phyloP scores from a whole-genome alignment of 1,284 basidiomycete genomes.

The Lignosus rhinocerotis region DNA sequence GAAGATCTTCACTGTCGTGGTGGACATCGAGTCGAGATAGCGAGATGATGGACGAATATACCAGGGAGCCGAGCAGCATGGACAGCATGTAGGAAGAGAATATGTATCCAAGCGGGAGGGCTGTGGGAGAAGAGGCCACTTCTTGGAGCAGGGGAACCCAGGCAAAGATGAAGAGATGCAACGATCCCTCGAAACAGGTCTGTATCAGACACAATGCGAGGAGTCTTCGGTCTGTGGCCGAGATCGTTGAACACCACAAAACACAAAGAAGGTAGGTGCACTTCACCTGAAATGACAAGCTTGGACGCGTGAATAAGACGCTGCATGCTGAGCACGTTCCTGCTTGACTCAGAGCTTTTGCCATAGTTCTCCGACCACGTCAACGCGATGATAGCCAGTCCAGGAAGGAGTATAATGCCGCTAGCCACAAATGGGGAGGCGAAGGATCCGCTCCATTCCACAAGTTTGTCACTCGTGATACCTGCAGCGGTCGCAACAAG shows the following conservation, averaged over 20 bases:
- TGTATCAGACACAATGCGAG: constrained; percentile 70
- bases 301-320: constrained; percentile 52
- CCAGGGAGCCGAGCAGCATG: constrained; percentile 75
- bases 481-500: constrained; percentile 69
- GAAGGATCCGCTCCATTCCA: constrained; percentile 48
- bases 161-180: constrained; percentile 81
- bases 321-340: constrained; percentile 46
- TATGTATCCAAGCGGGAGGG: constrained; percentile 72
- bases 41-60: constrained; percentile 59
- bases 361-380: constrained; percentile 74
- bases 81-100: constrained; percentile 78
- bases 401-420: constrained; percentile 52
- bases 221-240: constrained; percentile 52
- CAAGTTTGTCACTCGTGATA: constrained; percentile 62
- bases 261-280: background rate
- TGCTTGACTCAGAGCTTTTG: constrained; percentile 36
- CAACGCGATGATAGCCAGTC: constrained; percentile 54
- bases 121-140: constrained; percentile 36
- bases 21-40: constrained; percentile 33
- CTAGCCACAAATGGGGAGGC: constrained; percentile 67
- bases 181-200: constrained; percentile 77
- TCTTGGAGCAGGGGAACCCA: constrained; percentile 78
- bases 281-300: constrained; percentile 54
- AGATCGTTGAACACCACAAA: constrained; percentile 10
- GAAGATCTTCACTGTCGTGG: background rate